A percentile compares a stretch with the other conserved stretches of the same genome.
Evolutionary conservation across 805 yeast species (phyloP).

Genomic region (Candida maris): DNA sequence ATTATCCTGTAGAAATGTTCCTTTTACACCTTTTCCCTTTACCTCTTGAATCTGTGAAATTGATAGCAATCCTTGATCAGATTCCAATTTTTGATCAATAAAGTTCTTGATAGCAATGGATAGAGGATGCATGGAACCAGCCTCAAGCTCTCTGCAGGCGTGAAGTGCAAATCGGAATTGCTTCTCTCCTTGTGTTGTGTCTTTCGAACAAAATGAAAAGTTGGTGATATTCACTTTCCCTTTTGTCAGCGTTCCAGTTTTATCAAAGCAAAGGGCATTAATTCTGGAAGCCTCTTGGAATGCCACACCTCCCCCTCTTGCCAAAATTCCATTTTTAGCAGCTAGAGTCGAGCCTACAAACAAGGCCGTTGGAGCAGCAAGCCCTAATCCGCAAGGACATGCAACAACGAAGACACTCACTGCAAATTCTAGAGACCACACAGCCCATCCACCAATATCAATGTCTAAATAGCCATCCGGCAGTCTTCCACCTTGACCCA

Average conservation of each 20-base stretch:
- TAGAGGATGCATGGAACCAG: conserved; percentile 65
- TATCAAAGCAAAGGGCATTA: conserved; percentile 68
- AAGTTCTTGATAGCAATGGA: conserved; percentile 52
- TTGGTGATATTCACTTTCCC: conserved; percentile 59
- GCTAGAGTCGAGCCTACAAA: conserved; percentile 79
- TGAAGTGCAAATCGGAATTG: conserved; percentile 37
- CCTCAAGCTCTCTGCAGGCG: conserved; percentile 55
- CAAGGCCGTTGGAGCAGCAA: conserved; percentile 82
- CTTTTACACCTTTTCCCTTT: conserved; percentile 59
- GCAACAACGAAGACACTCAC: conserved; percentile 80
- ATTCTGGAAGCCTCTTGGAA: conserved; percentile 71
- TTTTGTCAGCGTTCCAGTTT: conserved; percentile 71
- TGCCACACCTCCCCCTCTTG: conserved; percentile 79
- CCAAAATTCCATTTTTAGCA: conserved; percentile 71
- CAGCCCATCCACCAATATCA: conserved; percentile 69
- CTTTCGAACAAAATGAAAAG: conserved; percentile 31
- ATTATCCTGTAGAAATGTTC: conserved; percentile 32
- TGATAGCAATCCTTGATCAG: conserved; percentile 15
- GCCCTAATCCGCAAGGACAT: conserved; percentile 82
- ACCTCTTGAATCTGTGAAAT: conserved; percentile 46
- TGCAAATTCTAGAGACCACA: conserved; percentile 76
- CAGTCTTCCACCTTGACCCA: conserved; percentile 51
- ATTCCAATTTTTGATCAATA: conserved; percentile 23
- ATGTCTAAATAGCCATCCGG: conserved; percentile 56
- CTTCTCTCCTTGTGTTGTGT: neutral